A percentile compares a stretch with the other conserved stretches of the same genome.
Evolutionary conservation across 225 moss, liverwort and hornwort genomes (phyloP).

Genomic region (Rhytidiadelphus loreus): DNA sequence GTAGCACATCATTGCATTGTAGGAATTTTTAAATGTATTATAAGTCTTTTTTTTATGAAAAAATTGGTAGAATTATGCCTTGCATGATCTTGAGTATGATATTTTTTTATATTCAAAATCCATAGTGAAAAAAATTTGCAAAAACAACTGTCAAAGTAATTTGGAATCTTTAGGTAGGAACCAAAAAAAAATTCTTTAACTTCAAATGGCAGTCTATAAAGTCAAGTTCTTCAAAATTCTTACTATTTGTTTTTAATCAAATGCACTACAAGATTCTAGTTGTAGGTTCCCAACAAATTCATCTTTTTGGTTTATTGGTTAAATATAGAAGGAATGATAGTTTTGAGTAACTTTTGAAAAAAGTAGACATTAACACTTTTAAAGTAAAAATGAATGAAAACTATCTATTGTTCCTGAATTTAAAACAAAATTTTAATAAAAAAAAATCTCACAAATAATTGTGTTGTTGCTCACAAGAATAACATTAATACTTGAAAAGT

Average conservation of each 20-base stretch:
- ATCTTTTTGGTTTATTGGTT: background rate
- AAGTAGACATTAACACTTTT: background rate
- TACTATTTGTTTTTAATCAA: background rate
- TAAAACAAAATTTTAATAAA: background rate
- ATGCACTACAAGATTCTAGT: background rate
- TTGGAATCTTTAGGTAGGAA: too few relatives aligned
- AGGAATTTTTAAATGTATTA: background rate
- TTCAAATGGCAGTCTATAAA: background rate
- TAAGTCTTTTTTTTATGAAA: too few relatives aligned
- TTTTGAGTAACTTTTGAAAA: background rate
- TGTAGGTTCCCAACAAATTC: background rate
- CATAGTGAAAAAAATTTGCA: too few relatives aligned
- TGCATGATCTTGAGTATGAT: too few relatives aligned
- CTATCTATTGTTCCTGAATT: accelerated
- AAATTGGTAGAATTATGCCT: too few relatives aligned
- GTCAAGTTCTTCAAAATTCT: too few relatives aligned
- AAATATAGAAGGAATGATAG: background rate
- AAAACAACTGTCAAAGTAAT: too few relatives aligned
- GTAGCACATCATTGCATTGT: background rate
- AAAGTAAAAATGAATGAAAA: background rate
- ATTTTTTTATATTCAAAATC: too few relatives aligned
- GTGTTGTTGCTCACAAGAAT: background rate
- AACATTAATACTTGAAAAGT: background rate
- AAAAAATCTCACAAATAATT: background rate
- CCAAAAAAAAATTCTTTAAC: background rate